Conservation (phyloP, 139 green algal species). For the Chlorella sp. region DNA sequence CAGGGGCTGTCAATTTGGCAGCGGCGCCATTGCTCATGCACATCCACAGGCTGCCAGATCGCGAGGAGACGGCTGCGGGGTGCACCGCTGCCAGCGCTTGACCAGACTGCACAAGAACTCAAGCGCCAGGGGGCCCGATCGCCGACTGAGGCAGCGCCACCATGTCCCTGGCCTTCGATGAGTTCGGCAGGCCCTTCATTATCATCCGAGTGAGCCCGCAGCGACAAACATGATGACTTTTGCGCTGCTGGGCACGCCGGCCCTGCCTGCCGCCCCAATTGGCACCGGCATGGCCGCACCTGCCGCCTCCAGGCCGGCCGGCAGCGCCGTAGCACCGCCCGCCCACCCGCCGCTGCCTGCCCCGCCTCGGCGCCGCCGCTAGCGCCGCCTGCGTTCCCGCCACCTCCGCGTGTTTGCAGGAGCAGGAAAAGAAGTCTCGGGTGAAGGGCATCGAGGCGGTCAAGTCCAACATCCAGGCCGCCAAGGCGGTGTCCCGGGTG, state of each 20-base stretch:
- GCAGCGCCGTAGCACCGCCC: not conserved
- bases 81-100: no score
- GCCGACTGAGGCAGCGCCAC: not conserved
- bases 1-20: no score
- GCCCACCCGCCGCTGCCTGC: no score
- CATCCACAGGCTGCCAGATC: no score
- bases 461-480: conserved; percentile 96
- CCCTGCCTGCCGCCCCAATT: not conserved
- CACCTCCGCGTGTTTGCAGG: conserved; percentile 52
- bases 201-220: conserved; percentile 83
- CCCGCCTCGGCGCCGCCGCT: no score
- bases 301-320: not conserved
- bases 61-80: no score
- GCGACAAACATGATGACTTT: no score
- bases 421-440: conserved; percentile 91
- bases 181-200: conserved; percentile 97
- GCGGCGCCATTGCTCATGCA: no score
- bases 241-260: not conserved
- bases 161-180: conserved; percentile 97
- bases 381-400: not conserved
- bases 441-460: conserved; percentile 94
- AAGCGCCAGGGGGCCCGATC: not conserved
- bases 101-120: no score
- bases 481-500: conserved; percentile 89
- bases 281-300: not conserved